Base-by-base conservation (phyloP, 441 rosid genomes). In the Bocquillonia castaneifolia region DNA sequence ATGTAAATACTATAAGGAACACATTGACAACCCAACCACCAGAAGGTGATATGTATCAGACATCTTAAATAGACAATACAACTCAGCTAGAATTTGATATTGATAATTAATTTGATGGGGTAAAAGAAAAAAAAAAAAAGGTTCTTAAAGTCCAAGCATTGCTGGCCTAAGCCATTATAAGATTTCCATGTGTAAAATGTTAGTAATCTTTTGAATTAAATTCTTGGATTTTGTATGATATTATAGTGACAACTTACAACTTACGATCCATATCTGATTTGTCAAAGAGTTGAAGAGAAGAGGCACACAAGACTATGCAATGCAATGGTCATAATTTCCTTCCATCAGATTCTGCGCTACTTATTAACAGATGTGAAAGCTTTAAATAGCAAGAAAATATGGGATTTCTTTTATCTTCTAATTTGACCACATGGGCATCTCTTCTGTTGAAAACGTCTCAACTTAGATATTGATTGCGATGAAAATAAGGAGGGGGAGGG, bases 41-140 rank as follows among this genome's bases (percentile, higher is more conserved):
- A 3, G 20, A 29, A 55, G 39, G 3, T 8, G 26, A 23, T n/a
- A n/a, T n/a, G n/a, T n/a, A 28, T 9, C 8, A 7, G 52, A 17
- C 20, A 57, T 31, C 12, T 3, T 28, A 54, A 36, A 51, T 12
- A 36, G 25, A 6, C n/a, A 45, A 45, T 48, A 39, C 77, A 70
- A 73, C 76, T 70, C 67, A 25, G 64, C 72, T 65, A 23, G 58
- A 64, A 36, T 56, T 54, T 66, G 70, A 59, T 58, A 12, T 3
- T 34, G 6, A 14, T 2, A 28, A 0, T 34, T 8, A 36, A 18
- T 36, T 29, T 20, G 57, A 31, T 34, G 8, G 20, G 5, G 50
- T 1, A 14, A 45, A 15, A 15, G 23, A 20, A 36, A 51, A 8
- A 22, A 13, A 22, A 15, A 3, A 15, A 15, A 36, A 42, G 0